phyloP scores from a whole-genome alignment of 2,329 filamentous ascomycete genomes.

The Penicillium sp. region DNA sequence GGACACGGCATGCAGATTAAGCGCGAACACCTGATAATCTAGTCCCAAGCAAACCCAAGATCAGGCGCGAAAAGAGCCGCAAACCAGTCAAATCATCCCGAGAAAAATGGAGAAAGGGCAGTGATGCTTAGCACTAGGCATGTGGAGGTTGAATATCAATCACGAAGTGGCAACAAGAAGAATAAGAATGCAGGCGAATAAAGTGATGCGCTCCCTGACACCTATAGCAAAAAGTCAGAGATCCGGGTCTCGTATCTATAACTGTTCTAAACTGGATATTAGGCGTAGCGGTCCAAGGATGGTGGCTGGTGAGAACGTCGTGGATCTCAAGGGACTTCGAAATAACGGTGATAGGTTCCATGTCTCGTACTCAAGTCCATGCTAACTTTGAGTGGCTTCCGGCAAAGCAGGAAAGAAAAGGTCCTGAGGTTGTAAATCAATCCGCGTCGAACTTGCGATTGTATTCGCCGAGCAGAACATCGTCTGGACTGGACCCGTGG shows the following conservation, averaged over 20 bases:
- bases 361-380: constrained; percentile 17
- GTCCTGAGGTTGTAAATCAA: too few species aligned
- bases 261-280: constrained; percentile 14
- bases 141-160: not conserved
- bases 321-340: too few species aligned
- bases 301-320: too few species aligned
- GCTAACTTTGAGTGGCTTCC: not conserved
- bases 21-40: too few species aligned
- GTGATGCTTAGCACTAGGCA: not conserved
- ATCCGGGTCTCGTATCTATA: constrained; percentile 18
- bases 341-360: too few species aligned
- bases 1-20: too few species aligned
- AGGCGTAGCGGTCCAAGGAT: too few species aligned
- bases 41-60: not conserved
- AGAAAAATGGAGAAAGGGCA: not conserved
- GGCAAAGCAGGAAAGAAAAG: not conserved
- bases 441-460: constrained; percentile 65
- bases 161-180: constrained; percentile 1
- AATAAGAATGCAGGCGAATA: constrained; percentile 2
- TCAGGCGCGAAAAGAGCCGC: too few species aligned
- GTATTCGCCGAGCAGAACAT: constrained; percentile 73
- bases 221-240: constrained; percentile 9
- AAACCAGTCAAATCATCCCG: constrained; percentile 1
- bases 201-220: constrained; percentile 13
- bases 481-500: constrained; percentile 58